Evolutionary conservation across 1,284 basidiomycete genomes (phyloP).

Genomic region (Pterulicium gracile): DNA sequence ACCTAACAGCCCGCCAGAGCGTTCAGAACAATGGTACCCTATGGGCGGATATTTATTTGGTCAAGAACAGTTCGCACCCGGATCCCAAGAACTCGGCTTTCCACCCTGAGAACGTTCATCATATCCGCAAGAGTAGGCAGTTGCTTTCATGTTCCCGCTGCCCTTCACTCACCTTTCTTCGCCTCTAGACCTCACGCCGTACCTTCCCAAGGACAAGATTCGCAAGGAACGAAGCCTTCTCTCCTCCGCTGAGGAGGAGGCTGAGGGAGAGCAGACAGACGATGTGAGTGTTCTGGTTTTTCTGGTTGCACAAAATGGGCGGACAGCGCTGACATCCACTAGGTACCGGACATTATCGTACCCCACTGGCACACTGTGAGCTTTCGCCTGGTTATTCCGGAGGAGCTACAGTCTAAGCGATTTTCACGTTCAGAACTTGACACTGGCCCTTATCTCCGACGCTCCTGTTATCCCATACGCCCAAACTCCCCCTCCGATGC

Average conservation of each 20-base stretch:
- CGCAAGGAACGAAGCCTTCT: conserved; percentile 83
- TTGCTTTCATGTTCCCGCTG: conserved; percentile 23
- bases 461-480: conserved; percentile 40
- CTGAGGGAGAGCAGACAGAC: conserved; percentile 34
- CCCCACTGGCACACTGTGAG: conserved; percentile 78
- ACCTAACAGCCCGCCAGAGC: conserved; percentile 28
- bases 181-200: conserved; percentile 70
- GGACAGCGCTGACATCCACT: too few relatives aligned
- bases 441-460: conserved; percentile 79
- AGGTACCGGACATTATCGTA: conserved; percentile 46
- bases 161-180: conserved; percentile 3
- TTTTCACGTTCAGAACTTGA: conserved; percentile 75
- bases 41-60: conserved; percentile 82
- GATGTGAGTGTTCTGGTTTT: conserved; percentile 15
- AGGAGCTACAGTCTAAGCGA: conserved; percentile 8
- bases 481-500: conserved; percentile 52
- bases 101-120: conserved; percentile 50
- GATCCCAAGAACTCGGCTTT: conserved; percentile 49
- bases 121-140: conserved; percentile 80
- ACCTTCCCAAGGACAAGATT: conserved; percentile 60
- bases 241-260: conserved; percentile 24
- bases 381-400: conserved; percentile 6
- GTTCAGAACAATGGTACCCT: conserved; percentile 75
- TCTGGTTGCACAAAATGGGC: conserved; percentile 9
- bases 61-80: conserved; percentile 53